Percentiles rank a stretch among this genome's conserved stretches.
Conservation (phyloP, 352 stramenopile genomes). For the Peronosclerospora sorghi region DNA sequence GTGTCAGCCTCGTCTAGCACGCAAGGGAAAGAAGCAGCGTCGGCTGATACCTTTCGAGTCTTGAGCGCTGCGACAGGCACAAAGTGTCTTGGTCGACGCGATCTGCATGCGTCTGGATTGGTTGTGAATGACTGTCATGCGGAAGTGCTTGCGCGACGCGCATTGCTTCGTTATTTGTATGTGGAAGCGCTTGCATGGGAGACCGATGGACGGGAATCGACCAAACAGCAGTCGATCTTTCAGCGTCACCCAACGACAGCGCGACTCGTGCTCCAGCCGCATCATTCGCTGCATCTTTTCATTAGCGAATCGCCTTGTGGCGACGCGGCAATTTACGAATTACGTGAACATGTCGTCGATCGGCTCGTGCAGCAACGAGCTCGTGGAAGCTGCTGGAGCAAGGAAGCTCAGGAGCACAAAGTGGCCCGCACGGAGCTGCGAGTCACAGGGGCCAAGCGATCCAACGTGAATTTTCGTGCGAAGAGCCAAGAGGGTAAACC, state of each 20-base stretch:
- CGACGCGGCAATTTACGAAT: slow-evolving; percentile 87
- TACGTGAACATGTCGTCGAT: slow-evolving; percentile 63
- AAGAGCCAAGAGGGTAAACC: background rate
- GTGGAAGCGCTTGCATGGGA: slow-evolving; percentile 46
- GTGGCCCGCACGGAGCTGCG: slow-evolving; percentile 31
- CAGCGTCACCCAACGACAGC: slow-evolving; percentile 14
- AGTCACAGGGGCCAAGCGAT: slow-evolving; percentile 52
- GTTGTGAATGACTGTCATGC: slow-evolving; percentile 90
- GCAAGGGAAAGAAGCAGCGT: background rate
- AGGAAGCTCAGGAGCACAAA: slow-evolving; percentile 2
- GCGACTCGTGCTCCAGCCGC: slow-evolving; percentile 37
- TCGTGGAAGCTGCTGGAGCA: background rate
- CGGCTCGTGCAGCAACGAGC: slow-evolving; percentile 37
- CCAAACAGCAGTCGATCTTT: slow-evolving; percentile 40
- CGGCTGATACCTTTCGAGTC: slow-evolving; percentile 24
- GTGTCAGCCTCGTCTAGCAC: background rate
- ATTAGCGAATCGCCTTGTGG: slow-evolving; percentile 90
- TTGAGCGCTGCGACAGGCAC: slow-evolving; percentile 51
- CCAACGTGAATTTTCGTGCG: background rate
- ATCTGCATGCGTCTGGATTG: slow-evolving; percentile 55
- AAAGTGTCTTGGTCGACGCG: slow-evolving; percentile 67
- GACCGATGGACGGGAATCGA: slow-evolving; percentile 8
- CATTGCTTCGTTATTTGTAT: slow-evolving; percentile 82
- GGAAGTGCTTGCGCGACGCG: slow-evolving; percentile 82
- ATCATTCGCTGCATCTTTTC: slow-evolving; percentile 83